Conservation (phyloP, 495 filamentous ascomycete genomes). For the Annulohypoxylon maeteangense region DNA sequence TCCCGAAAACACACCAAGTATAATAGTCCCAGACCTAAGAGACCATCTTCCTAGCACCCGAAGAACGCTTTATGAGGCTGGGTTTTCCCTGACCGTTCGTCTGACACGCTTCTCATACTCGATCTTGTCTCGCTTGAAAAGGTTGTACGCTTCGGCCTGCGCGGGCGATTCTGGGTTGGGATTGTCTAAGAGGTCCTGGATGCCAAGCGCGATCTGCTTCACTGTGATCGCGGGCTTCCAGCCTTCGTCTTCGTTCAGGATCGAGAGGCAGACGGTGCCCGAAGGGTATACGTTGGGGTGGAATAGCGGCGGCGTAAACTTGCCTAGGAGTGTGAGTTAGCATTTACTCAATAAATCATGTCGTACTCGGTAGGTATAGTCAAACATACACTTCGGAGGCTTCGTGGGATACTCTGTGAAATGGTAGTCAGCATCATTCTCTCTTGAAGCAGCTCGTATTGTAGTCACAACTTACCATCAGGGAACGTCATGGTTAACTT, state of each 20-base stretch:
- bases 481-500: conserved; percentile 94
- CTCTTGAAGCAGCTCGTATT: conserved; percentile 2
- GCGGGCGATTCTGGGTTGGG: conserved; percentile 97
- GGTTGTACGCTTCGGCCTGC: conserved; percentile 96
- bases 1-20: conserved; percentile 36
- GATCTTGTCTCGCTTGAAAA: conserved; percentile 88
- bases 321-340: conserved; percentile 68
- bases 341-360: conserved; percentile 39
- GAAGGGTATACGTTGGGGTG: conserved; percentile 99
- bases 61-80: conserved; percentile 62
- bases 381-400: conserved; percentile 89
- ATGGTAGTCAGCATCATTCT: conserved; percentile 37
- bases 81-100: conserved; percentile 88
- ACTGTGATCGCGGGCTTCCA: conserved; percentile 99
- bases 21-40: conserved; percentile 23
- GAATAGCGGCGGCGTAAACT: conserved; percentile 95
- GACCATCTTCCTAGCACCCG: neutral
- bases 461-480: conserved; percentile 73
- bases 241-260: conserved; percentile 97
- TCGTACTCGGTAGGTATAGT: neutral
- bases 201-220: conserved; percentile 94
- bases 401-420: conserved; percentile 95
- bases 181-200: conserved; percentile 94
- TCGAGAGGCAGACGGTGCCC: conserved; percentile 96
- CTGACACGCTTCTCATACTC: conserved; percentile 91